Conservation (phyloP, 1,284 basidiomycete genomes). For the Sporisorium iseilematis-ciliati region DNA sequence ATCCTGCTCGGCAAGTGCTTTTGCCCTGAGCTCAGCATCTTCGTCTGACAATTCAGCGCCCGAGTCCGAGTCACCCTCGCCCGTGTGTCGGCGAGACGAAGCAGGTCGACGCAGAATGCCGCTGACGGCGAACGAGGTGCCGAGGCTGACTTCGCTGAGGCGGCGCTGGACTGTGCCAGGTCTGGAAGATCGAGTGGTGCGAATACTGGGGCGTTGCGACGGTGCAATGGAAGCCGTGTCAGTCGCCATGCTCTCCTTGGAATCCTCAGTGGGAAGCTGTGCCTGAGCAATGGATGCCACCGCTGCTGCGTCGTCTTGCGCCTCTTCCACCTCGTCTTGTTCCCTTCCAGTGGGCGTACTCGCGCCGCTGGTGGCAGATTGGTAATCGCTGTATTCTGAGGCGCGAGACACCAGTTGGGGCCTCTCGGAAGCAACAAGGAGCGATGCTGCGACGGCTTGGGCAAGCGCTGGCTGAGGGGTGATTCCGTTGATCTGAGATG, state of each 20-base stretch:
- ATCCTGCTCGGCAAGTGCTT: slow-evolving; percentile 60
- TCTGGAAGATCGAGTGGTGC: slow-evolving; percentile 32
- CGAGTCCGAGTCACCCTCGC: slow-evolving; percentile 53
- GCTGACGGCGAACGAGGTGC: slow-evolving; percentile 58
- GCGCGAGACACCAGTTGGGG: slow-evolving; percentile 31
- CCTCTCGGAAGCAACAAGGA: slow-evolving; percentile 7
- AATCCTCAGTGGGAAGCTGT: slow-evolving; percentile 9
- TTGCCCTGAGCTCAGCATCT: slow-evolving; percentile 54
- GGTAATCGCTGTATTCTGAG: slow-evolving; percentile 41
- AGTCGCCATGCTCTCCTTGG: slow-evolving; percentile 2
- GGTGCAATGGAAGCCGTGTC: slow-evolving; percentile 28
- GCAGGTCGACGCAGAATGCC: slow-evolving; percentile 42
- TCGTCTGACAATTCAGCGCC: slow-evolving; percentile 47
- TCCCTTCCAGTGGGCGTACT: slow-evolving; percentile 27
- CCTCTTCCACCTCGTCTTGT: slow-evolving; percentile 12
- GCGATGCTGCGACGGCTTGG: slow-evolving; percentile 9
- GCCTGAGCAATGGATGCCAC: slow-evolving; percentile 14
- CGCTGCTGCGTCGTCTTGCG: slow-evolving; percentile 17
- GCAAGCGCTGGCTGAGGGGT: slow-evolving; percentile 6
- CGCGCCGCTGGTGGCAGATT: slow-evolving; percentile 42
- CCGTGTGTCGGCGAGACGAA: slow-evolving; percentile 18
- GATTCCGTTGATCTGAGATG: neutral
- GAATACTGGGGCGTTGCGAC: slow-evolving; percentile 29
- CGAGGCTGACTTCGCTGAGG: slow-evolving; percentile 59
- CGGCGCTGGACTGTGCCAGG: slow-evolving; percentile 48